Evolutionary conservation across 208 protist genomes (phyloP).

Genomic region (Trypanosomatidae sp.): DNA sequence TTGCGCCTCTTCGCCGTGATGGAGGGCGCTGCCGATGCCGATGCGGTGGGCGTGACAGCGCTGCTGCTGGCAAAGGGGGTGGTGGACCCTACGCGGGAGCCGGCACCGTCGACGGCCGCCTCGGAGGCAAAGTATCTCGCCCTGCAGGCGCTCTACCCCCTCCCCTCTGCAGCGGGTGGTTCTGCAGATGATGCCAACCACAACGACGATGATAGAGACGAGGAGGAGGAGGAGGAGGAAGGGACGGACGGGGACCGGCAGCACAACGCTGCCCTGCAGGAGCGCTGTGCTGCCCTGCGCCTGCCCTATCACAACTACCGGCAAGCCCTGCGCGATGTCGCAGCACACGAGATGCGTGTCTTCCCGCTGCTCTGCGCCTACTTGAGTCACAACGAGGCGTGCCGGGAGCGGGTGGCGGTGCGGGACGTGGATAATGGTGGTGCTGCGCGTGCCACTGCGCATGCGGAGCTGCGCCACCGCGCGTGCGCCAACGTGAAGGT

Average conservation of each 20-base stretch:
- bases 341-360: conserved; percentile 59
- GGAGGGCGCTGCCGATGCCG: conserved; percentile 10
- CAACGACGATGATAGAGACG: conserved; percentile 28
- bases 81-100: conserved; percentile 41
- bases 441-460: no score
- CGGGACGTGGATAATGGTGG: no score
- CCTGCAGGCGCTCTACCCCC: conserved; percentile 58
- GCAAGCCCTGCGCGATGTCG: conserved; percentile 50
- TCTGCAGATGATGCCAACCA: conserved; percentile 5
- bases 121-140: conserved; percentile 50
- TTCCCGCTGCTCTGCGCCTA: conserved; percentile 64
- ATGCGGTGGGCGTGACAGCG: conserved; percentile 8
- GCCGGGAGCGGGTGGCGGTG: no score
- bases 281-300: conserved; percentile 47
- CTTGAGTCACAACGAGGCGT: conserved; percentile 36
- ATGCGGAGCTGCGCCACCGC: no score
- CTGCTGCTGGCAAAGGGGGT: conserved; percentile 44
- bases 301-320: conserved; percentile 64
- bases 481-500: conserved; percentile 37
- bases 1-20: conserved; percentile 47
- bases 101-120: conserved; percentile 33
- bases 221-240: no score
- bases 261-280: conserved; percentile 66
- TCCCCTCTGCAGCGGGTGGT: conserved; percentile 25
- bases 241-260: no score